Percentiles rank a stretch among this genome's conserved stretches.
Conservation (phyloP, 805 yeast genomes). For the Candida caryicola region DNA sequence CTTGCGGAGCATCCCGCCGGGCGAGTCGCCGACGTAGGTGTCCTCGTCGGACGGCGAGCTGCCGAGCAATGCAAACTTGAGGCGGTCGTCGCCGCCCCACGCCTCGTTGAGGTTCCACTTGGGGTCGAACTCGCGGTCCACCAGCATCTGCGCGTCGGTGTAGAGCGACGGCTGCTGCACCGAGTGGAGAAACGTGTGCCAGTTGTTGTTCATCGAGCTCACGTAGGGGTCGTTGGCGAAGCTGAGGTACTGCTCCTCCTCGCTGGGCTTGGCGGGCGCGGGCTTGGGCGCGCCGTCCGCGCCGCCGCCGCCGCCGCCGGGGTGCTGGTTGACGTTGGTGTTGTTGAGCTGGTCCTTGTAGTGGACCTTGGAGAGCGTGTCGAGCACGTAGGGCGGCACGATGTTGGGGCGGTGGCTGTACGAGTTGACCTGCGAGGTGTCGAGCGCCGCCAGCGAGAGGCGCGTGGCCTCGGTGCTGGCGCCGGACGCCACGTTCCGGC, state of each 20-base stretch:
- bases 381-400: constrained; percentile 65
- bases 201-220: constrained; percentile 41
- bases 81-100: constrained; percentile 73
- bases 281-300: constrained; percentile 9
- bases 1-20: neutral
- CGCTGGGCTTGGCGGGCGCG: constrained; percentile 9
- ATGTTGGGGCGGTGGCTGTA: constrained; percentile 37
- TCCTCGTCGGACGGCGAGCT: constrained; percentile 28
- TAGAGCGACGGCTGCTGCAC: constrained; percentile 44
- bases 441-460: neutral
- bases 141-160: constrained; percentile 24
- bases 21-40: constrained; percentile 14
- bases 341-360: constrained; percentile 36
- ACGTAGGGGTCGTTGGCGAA: constrained; percentile 40
- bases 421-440: constrained; percentile 21
- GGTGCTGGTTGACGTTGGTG: constrained; percentile 24
- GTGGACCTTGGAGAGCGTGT: constrained; percentile 45
- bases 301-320: constrained; percentile 7
- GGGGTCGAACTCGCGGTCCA: constrained; percentile 15
- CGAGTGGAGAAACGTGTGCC: constrained; percentile 50
- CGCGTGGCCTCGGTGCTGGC: neutral
- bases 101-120: constrained; percentile 44
- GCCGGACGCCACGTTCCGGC: neutral
- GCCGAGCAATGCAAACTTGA: constrained; percentile 51
- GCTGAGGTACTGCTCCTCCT: constrained; percentile 33